phyloP scores from a whole-genome alignment of 2,329 filamentous ascomycete species.

The Teratosphaeria epicoccoides region DNA sequence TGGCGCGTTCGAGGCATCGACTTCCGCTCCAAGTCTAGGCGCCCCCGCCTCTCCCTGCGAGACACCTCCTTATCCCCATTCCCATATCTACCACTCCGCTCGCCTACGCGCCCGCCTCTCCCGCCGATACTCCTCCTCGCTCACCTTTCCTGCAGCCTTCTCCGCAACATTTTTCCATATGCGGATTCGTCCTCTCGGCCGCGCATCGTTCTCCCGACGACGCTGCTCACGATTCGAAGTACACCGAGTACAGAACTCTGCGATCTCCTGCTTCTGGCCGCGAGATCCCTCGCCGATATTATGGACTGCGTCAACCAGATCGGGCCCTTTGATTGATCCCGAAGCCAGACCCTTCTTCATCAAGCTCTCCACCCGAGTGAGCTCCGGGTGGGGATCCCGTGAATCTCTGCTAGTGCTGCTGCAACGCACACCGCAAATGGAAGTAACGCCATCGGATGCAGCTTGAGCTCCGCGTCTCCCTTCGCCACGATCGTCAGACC shows the following conservation, averaged over 20 bases:
- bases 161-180: background rate
- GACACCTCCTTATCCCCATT: background rate
- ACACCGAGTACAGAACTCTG: background rate
- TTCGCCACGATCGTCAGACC: background rate
- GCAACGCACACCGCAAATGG: background rate
- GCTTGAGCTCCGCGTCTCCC: too few species aligned
- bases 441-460: too few species aligned
- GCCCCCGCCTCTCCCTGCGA: background rate
- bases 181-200: background rate
- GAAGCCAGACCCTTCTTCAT: background rate
- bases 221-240: background rate
- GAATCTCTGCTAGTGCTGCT: background rate
- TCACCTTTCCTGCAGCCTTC: background rate
- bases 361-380: background rate
- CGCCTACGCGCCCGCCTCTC: background rate
- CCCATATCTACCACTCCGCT: too few species aligned
- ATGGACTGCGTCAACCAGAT: background rate
- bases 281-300: background rate
- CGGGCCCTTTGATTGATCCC: background rate
- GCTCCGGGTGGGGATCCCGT: background rate
- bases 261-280: background rate
- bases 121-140: background rate
- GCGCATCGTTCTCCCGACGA: background rate
- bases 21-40: background rate
- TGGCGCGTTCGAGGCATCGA: background rate